Percentiles rank a stretch among this genome's conserved stretches.
phyloP scores from a whole-genome alignment of 371 early-diverging fungal species.

The Syncephalastrum monosporum region DNA sequence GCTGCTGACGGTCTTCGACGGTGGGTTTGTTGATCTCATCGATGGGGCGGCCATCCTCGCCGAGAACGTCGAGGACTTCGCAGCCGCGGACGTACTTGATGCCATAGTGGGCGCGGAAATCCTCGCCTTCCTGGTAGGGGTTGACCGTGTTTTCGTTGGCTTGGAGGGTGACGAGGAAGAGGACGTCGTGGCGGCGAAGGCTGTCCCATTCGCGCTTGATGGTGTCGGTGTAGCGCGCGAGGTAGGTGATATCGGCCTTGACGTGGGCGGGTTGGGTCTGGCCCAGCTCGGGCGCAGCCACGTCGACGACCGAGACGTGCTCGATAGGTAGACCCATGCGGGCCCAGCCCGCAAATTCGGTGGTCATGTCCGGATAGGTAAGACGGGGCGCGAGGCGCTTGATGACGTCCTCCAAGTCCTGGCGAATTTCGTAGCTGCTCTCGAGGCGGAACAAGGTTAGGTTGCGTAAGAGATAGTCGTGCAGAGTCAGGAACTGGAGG shows the following conservation, averaged over 20 bases:
- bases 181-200: conserved; percentile 60
- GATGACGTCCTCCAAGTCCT: conserved; percentile 88
- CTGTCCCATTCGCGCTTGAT: conserved; percentile 88
- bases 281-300: conserved; percentile 77
- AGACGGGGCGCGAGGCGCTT: conserved; percentile 73
- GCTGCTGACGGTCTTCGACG: conserved; percentile 34
- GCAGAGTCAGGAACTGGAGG: conserved; percentile 89
- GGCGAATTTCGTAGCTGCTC: conserved; percentile 77
- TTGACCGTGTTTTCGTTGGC: conserved; percentile 49
- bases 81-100: conserved; percentile 84
- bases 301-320: conserved; percentile 64
- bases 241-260: conserved; percentile 70
- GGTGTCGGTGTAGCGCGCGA: conserved; percentile 64
- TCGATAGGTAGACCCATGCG: conserved; percentile 83
- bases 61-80: conserved; percentile 78
- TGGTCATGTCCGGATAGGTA: conserved; percentile 57
- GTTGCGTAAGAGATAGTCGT: conserved; percentile 88
- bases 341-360: conserved; percentile 89
- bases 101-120: conserved; percentile 71
- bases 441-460: conserved; percentile 83
- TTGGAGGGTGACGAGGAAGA: conserved; percentile 15
- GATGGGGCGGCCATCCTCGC: conserved; percentile 65
- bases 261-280: conserved; percentile 73
- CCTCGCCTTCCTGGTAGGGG: conserved; percentile 43
- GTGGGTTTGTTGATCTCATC: conserved; percentile 51